Base-by-base conservation (phyloP, 2,329 filamentous ascomycete genomes). In the Amauroascus verrucosus region DNA sequence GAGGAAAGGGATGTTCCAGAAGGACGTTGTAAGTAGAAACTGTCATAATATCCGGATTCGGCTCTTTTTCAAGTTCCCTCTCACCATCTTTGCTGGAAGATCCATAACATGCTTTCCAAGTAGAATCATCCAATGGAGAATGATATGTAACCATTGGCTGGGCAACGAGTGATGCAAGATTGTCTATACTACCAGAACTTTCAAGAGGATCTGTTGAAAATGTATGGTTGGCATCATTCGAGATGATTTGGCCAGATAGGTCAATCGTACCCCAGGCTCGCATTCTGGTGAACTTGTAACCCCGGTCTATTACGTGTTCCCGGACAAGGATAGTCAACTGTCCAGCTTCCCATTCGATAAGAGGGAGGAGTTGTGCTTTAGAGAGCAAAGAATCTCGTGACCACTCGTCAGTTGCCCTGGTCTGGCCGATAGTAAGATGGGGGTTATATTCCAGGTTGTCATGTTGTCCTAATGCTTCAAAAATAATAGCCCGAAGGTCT, bases 401-500 rank as follows among this genome's bases (percentile, higher is more conserved):
- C 16, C 72, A 69, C 4, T 70, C 65, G 3, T 67, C 62, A 8
- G 67, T 59, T 22, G 79, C 72, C 33, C 76, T 71, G 40, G 72
- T 79, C 60, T 85, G 81, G 0, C 77, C 82, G 22, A 85, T 66
- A 0, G 80, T 84, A 65, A 85, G 65, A 63, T 85, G 81, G 60
- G 73, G 70, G 11, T 64, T 68, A 55, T 71, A 77, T 2, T 57
- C 57, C 3, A 54, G 30, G 37, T 66, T 65, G 1, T 47, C 48
- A 28, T 40, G 24, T 6, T 48, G 49, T 14, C 51, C 55, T 14
- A 79, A 60, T 1, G 67, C 65, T 3, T 53, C 53, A n/a, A 74
- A 58, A 7, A 77, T 57, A 1, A 54, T 40, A 60, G 33, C 56
- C 16, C 70, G 66, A 53, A 79, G 62, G 32, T 62, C 43, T 3